These are phyloP conservation scores for Yamadazyma diddensiae DNA, from an alignment of 1,139 yeast species.

Conservation along the genomic window DNA sequence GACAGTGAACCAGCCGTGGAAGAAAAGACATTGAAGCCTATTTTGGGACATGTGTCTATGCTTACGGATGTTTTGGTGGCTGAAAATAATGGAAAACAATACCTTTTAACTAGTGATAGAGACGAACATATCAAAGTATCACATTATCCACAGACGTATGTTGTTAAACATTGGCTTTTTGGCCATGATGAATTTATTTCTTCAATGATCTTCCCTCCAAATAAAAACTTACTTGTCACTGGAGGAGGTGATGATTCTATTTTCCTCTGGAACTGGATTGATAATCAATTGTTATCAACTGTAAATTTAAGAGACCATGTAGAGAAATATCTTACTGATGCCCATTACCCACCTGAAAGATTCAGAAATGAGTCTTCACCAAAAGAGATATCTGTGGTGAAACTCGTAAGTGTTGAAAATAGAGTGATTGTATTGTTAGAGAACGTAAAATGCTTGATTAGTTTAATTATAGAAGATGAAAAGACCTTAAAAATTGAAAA, in stretches of 20 bases:
- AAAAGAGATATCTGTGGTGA: conserved; percentile 54
- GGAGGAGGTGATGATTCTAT: conserved; percentile 89
- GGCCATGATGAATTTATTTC: conserved; percentile 87
- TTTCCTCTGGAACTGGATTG: conserved; percentile 77
- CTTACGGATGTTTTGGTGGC: conserved; percentile 65
- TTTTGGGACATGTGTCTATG: conserved; percentile 96
- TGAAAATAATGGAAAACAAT: conserved; percentile 46
- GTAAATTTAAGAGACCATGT: conserved; percentile 50
- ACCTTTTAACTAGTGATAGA: conserved; percentile 79
- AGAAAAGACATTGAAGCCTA: conserved; percentile 54
- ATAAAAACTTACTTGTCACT: conserved; percentile 51
- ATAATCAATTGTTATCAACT: conserved; percentile 43
- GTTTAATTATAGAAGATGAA: conserved; percentile 32
- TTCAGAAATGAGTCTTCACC: conserved; percentile 54
- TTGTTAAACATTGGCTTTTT: conserved; percentile 79
- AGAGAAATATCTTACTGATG: conserved; percentile 48
- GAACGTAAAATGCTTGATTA: conserved; percentile 51
- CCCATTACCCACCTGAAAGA: conserved; percentile 66
- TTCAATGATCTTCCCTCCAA: conserved; percentile 48
- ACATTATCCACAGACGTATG: conserved; percentile 71
- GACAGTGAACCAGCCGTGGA: conserved; percentile 25
- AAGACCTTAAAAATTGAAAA: conserved; percentile 22
- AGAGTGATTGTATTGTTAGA: conserved; percentile 50
- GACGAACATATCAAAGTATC: conserved; percentile 96
- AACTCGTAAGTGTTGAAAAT: conserved; percentile 34